phyloP scores from a whole-genome alignment of 306 rosid genomes.

The Canavalia gladiata region DNA sequence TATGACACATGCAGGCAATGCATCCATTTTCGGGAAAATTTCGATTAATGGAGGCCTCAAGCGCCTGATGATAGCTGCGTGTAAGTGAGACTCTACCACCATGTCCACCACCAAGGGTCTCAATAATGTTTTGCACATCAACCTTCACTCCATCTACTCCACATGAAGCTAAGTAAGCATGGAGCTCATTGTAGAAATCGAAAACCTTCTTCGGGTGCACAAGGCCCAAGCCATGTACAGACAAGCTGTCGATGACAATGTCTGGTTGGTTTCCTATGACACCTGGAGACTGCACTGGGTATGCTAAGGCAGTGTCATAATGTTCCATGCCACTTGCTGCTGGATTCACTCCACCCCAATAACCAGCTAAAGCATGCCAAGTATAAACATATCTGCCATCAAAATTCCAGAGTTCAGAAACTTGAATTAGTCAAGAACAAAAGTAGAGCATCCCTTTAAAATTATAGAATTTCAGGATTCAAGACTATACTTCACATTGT shows the following conservation, averaged over 20 bases:
- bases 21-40: constrained; percentile 95
- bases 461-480: background rate
- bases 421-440: background rate
- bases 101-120: constrained; percentile 92
- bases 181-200: constrained; percentile 56
- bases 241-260: constrained; percentile 32
- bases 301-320: constrained; percentile 32
- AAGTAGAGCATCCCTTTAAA: background rate
- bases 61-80: constrained; percentile 85
- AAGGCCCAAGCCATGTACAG: constrained; percentile 1
- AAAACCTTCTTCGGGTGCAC: constrained; percentile 42
- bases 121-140: constrained; percentile 95
- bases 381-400: constrained; percentile 69
- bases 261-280: constrained; percentile 43
- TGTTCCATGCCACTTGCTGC: constrained; percentile 46
- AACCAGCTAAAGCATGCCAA: constrained; percentile 48
- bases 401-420: background rate
- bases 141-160: constrained; percentile 99
- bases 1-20: constrained; percentile 98
- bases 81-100: constrained; percentile 97
- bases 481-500: constrained; percentile 79
- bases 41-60: constrained; percentile 84
- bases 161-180: constrained; percentile 57
- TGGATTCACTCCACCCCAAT: constrained; percentile 47
- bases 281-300: constrained; percentile 38